Percentiles rank a stretch among this genome's conserved stretches.
Conservation (phyloP, 768 basidiomycete genomes). For the Pholiota molesta region DNA sequence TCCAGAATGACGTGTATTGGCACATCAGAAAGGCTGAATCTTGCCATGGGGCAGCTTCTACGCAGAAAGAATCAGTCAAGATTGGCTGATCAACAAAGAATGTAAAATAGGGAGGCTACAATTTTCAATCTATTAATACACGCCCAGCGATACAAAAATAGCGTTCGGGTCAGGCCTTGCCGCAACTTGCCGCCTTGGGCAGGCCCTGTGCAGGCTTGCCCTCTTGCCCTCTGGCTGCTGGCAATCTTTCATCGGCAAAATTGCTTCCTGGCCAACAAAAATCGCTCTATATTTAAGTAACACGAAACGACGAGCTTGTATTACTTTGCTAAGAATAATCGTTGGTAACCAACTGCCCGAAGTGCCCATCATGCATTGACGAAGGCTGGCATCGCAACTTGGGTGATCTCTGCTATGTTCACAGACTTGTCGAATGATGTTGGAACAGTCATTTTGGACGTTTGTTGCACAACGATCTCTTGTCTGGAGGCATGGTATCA, state of each 20-base stretch:
- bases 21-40: background rate
- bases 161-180: background rate
- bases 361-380: conserved; percentile 20
- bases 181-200: no score
- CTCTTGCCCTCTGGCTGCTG: no score
- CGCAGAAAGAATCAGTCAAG: conserved; percentile 1
- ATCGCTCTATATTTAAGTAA: background rate
- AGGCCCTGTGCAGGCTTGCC: no score
- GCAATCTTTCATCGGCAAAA: background rate
- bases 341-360: conserved; percentile 21
- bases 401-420: background rate
- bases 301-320: background rate
- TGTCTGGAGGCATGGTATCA: background rate
- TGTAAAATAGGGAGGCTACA: background rate
- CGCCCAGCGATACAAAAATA: background rate
- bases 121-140: background rate
- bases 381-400: conserved; percentile 6
- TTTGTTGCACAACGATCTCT: conserved; percentile 1
- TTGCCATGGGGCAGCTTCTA: no score
- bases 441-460: conserved; percentile 6
- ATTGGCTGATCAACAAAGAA: background rate
- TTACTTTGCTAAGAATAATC: conserved; percentile 15
- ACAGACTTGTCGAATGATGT: conserved; percentile 12
- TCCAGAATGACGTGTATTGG: background rate
- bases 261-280: background rate